Evolutionary conservation across 139 green algal species (phyloP), one percentile per base, ranked within the genome.

Genomic region (Chlorella sp.): DNA sequence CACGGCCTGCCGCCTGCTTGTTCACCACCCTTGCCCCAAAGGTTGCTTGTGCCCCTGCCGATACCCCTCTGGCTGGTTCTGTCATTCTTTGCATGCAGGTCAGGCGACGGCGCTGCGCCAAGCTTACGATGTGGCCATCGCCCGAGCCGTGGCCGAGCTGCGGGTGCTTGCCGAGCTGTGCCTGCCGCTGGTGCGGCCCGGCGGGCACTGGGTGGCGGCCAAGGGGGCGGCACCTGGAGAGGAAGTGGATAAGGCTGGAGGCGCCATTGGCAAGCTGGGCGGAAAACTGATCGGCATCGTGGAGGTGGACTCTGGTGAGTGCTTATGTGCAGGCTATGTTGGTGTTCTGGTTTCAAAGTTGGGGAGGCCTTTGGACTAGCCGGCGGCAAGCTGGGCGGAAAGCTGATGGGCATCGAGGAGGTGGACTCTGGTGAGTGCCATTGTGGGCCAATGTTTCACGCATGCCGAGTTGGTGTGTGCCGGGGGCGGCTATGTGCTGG

Each of bases 131-230:
- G 20, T 98, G 14, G 95, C 91, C 3, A 90, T 97, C 8, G 95
- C 96, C 30, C 87, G 96, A 1, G 96, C 96, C 1, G 96, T 99
- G 16, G 96, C 95, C n/a, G 92, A 96, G 46, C 80, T 95, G 76
- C 79, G 92, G 0, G 88, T 97, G 51, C 89, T 98, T 48, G 90
- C 92, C 22, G 96, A 99, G 90, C 92, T 98, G 58, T 99, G 96
- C 90, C 86, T 98, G 76, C 96, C 96, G 5, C 93, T 98, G 51
- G 93, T 98, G 70, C 88, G 87, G 11, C 70, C 88, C 4, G 94
- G 93, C 8, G 96, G 96, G 1, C 58, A 92, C 36, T 96, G 93
- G 90, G 80, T 98, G 48, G 96, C 96, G 32, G 90, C 95, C 43
- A 99, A 99, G 87, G 95, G 95, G 0, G 76, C 92, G 0, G 73